Conservation (phyloP, 208 protist species). For the Endotrypanum monterogeii region DNA sequence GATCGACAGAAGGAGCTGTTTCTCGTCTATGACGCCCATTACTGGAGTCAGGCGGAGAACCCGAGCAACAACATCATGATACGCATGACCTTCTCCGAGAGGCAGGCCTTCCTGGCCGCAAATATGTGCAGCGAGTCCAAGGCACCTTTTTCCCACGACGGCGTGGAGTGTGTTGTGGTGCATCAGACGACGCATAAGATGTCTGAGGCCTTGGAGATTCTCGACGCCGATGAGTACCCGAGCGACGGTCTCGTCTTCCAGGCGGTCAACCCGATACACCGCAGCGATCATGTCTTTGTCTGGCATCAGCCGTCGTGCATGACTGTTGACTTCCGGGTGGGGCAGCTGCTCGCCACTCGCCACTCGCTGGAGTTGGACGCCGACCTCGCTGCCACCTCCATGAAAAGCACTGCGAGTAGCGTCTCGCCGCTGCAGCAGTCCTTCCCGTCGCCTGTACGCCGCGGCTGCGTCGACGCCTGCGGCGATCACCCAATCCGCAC, state of each 20-base stretch:
- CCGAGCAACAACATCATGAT: conserved; percentile 53
- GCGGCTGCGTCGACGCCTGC: conserved; percentile 18
- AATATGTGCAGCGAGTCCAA: conserved; percentile 55
- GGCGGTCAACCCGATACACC: conserved; percentile 43
- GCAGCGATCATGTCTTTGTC: conserved; percentile 59
- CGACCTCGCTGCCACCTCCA: neutral
- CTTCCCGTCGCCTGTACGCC: neutral
- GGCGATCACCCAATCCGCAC: conserved; percentile 40
- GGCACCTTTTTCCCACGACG: conserved; percentile 40
- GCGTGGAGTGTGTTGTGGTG: conserved; percentile 60
- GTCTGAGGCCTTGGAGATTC: conserved; percentile 46
- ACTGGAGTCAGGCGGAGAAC: conserved; percentile 60
- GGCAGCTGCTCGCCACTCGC: conserved; percentile 29
- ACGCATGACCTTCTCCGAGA: conserved; percentile 63
- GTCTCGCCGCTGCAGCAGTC: neutral
- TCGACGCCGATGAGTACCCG: conserved; percentile 70
- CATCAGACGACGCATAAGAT: conserved; percentile 62
- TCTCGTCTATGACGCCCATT: conserved; percentile 75
- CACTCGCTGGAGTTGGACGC: conserved; percentile 11
- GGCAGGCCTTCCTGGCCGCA: conserved; percentile 51
- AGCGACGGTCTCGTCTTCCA: conserved; percentile 82
- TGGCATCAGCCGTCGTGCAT: conserved; percentile 75
- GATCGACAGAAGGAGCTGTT: conserved; percentile 71
- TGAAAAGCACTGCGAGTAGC: neutral
- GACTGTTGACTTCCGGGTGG: conserved; percentile 81